phyloP scores from a whole-genome alignment of 2,329 filamentous ascomycete species.

The Aspergillus jensenii region DNA sequence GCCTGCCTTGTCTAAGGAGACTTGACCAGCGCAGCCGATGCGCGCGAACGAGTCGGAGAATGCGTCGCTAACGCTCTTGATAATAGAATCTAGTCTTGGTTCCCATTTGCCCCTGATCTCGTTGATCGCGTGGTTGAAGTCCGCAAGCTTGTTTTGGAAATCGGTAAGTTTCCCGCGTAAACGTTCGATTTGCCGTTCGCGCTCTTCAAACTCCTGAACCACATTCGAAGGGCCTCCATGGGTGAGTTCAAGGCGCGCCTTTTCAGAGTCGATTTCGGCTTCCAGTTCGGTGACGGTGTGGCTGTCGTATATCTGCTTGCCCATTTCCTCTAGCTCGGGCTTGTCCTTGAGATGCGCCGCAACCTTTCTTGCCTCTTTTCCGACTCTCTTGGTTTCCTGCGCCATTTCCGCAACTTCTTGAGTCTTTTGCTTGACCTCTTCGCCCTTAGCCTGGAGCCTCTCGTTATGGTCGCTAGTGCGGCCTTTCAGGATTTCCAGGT shows the following conservation, averaged over 20 bases:
- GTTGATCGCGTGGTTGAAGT: conserved; percentile 59
- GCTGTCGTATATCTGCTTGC: conserved; percentile 46
- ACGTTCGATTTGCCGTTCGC: conserved; percentile 67
- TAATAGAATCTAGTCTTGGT: conserved; percentile 73
- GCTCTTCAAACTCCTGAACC: conserved; percentile 74
- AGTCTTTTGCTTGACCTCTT: conserved; percentile 40
- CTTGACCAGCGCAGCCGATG: conserved; percentile 91
- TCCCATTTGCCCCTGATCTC: conserved; percentile 76
- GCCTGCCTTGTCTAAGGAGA: conserved; percentile 73
- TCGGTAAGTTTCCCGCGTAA: conserved; percentile 60
- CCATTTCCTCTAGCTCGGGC: conserved; percentile 34
- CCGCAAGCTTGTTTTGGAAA: conserved; percentile 55
- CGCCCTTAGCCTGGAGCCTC: conserved; percentile 42
- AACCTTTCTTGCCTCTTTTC: conserved; percentile 19
- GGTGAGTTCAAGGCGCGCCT: conserved; percentile 75
- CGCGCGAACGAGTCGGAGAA: conserved; percentile 92
- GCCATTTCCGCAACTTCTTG: conserved; percentile 33
- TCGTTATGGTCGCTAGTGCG: conserved; percentile 63
- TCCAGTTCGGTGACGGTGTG: conserved; percentile 66
- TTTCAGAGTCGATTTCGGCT: conserved; percentile 70
- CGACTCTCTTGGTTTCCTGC: conserved; percentile 18
- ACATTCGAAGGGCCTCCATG: conserved; percentile 74
- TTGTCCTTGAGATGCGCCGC: conserved; percentile 13
- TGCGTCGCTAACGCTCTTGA: conserved; percentile 80
- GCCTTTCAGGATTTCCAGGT: conserved; percentile 66